Base-by-base conservation (phyloP, 495 filamentous ascomycete genomes). In the Hypoxylon fuscum region DNA sequence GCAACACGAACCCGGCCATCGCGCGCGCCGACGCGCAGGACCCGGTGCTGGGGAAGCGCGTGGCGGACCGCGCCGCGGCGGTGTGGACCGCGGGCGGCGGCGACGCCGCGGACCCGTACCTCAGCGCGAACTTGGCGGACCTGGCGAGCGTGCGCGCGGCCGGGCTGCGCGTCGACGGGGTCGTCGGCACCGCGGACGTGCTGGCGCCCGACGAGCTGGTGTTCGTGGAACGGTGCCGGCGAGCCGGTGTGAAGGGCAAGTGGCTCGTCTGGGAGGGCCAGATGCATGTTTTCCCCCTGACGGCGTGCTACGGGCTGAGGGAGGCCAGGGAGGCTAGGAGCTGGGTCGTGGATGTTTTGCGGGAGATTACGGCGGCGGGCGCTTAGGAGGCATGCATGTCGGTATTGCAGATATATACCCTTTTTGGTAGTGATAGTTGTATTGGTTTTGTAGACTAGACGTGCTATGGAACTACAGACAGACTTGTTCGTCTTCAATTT, bases 181-280 rank as follows among this genome's bases (percentile, higher is more conserved):
- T 79, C 0, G 67, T 68, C 2, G 74, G 69, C 9, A 59, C 62
- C 1, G 72, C 72, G 45, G 77, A 79, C 65, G 71, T 79, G 3
- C 64, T 78, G 23, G 46, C 62, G 5, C 73, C 78, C 0, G 79
- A 79, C 62, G 71, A 67, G 3, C 23, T 74, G 27, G 11, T 68
- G 10, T 78, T 79, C 46, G 42, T 70, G 15, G 63, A 79, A 21
- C 70, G 62, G 38, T 73, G 60, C 22, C 58, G 40, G 29, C 29
- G 68, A n/a, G 62, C 55, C 23, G 72, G 72, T 7, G 71, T 77
- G 11, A 20, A 43, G 17, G 74, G 77, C 8, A 60, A 76, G 53
- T 79, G 76, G 77, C 44, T 81, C 54, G 55, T 73, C 14, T 80
- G 76, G 77, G 75, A 80, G 11, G 77, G 72, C 63, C 76, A 79